Conservation (phyloP, 805 yeast species). For the Yarrowia sp. region DNA sequence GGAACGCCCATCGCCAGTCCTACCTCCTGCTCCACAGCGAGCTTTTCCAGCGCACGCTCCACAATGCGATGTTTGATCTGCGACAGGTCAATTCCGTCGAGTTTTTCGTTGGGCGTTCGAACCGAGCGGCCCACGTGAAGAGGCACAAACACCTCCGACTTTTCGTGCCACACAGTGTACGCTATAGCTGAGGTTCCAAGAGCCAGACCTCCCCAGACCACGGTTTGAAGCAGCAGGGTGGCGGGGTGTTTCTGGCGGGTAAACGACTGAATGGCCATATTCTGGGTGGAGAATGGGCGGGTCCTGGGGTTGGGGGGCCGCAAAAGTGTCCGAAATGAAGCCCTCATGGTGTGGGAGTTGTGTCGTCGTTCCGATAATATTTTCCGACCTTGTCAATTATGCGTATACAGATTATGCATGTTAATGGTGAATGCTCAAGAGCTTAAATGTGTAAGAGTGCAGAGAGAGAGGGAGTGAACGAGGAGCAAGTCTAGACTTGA, state of each 20-base stretch:
- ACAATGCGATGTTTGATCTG: constrained; percentile 35
- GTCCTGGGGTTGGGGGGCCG: too few species aligned
- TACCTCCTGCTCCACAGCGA: constrained; percentile 34
- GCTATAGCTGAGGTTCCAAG: constrained; percentile 14
- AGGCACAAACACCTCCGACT: constrained; percentile 36
- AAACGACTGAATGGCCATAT: constrained; percentile 18
- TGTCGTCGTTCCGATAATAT: background rate
- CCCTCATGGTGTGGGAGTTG: background rate
- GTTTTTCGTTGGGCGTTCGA: constrained; percentile 24
- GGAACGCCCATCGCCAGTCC: constrained; percentile 16
- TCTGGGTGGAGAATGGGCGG: background rate
- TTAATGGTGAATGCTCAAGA: background rate
- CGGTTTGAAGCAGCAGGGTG: constrained; percentile 12
- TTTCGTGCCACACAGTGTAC: constrained; percentile 21
- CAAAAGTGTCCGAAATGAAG: too few species aligned
- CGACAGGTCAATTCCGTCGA: constrained; percentile 25
- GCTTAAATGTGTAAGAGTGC: background rate
- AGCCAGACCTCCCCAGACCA: constrained; percentile 19
- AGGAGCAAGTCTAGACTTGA: too few species aligned
- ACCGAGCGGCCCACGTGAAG: constrained; percentile 28
- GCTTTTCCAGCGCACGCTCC: constrained; percentile 27
- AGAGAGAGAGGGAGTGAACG: too few species aligned
- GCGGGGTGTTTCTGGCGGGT: constrained; percentile 36
- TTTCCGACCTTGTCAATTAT: background rate
- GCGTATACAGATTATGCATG: constrained; percentile 15